Evolutionary conservation across 1,284 basidiomycete species (phyloP).

Genomic region (Leccinum subrobustum): DNA sequence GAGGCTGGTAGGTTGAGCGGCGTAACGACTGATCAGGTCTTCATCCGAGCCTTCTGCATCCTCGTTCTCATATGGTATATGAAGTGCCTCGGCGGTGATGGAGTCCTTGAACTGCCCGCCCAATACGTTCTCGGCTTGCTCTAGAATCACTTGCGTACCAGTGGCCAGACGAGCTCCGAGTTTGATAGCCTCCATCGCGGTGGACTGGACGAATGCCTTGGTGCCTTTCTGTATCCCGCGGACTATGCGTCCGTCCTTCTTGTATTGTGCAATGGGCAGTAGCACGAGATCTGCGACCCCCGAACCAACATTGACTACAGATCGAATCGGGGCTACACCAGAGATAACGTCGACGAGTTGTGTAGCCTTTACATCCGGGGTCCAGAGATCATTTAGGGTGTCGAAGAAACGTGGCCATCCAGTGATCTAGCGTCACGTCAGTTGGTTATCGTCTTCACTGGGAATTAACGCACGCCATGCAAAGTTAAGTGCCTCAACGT

Average conservation of each 20-base stretch:
- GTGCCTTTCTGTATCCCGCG: constrained; percentile 94
- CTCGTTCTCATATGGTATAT: constrained; percentile 41
- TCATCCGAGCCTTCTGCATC: constrained; percentile 41
- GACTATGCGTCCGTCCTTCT: constrained; percentile 92
- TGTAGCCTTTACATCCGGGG: constrained; percentile 97
- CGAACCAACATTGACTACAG: constrained; percentile 94
- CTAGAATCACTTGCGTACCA: constrained; percentile 95
- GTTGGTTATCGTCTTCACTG: neutral
- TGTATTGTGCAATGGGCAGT: constrained; percentile 95
- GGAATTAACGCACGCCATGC: constrained; percentile 67
- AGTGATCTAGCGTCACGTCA: constrained; percentile 60
- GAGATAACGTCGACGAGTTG: constrained; percentile 97
- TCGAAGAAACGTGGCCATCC: constrained; percentile 89
- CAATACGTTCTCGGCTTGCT: constrained; percentile 91
- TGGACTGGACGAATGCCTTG: constrained; percentile 88
- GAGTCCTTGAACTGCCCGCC: constrained; percentile 72
- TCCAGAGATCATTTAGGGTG: constrained; percentile 95
- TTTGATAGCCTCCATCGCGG: constrained; percentile 92
- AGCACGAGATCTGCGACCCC: constrained; percentile 95
- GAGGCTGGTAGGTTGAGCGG: constrained; percentile 83
- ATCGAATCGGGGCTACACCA: constrained; percentile 94
- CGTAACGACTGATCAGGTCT: constrained; percentile 80
- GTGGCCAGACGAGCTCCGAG: constrained; percentile 94
- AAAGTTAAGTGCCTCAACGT: constrained; percentile 91
- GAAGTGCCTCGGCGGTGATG: constrained; percentile 66